A percentile compares a stretch with the other conserved stretches of the same genome.
Conservation (phyloP, 2,329 filamentous ascomycete genomes). For the Pseudogymnoascus sp. region DNA sequence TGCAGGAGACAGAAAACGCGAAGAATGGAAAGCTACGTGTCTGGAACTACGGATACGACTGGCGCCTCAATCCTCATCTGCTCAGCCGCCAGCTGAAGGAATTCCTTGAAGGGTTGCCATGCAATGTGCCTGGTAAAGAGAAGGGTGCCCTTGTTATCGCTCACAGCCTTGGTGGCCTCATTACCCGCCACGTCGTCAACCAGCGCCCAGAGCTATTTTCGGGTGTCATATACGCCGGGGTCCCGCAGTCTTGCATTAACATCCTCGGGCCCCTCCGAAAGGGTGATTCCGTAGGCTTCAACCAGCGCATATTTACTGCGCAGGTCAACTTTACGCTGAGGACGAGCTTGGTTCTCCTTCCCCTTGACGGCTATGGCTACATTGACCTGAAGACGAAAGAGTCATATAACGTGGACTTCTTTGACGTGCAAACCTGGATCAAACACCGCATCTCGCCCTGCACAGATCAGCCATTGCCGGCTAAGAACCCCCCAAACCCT, state of each 20-base stretch:
- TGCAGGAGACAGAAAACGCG: conserved; percentile 67
- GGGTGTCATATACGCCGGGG: conserved; percentile 78
- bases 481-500: conserved; percentile 35
- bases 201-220: conserved; percentile 75
- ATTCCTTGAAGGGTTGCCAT: conserved; percentile 67
- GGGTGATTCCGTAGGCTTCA: conserved; percentile 85
- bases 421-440: conserved; percentile 70
- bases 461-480: conserved; percentile 57
- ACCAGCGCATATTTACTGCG: conserved; percentile 80
- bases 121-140: conserved; percentile 54
- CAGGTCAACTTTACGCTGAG: conserved; percentile 90
- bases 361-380: conserved; percentile 61
- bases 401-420: conserved; percentile 77
- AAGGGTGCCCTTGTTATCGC: conserved; percentile 74
- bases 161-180: conserved; percentile 79
- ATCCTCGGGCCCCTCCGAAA: conserved; percentile 84
- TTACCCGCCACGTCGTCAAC: conserved; percentile 83
- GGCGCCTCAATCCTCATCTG: conserved; percentile 75
- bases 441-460: conserved; percentile 73
- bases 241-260: conserved; percentile 80
- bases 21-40: conserved; percentile 64
- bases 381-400: conserved; percentile 68
- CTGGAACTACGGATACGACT: conserved; percentile 92
- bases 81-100: conserved; percentile 63
- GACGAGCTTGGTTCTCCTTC: conserved; percentile 76